Conservation (phyloP, 1,284 basidiomycete genomes). For the Coniophora puteana region DNA sequence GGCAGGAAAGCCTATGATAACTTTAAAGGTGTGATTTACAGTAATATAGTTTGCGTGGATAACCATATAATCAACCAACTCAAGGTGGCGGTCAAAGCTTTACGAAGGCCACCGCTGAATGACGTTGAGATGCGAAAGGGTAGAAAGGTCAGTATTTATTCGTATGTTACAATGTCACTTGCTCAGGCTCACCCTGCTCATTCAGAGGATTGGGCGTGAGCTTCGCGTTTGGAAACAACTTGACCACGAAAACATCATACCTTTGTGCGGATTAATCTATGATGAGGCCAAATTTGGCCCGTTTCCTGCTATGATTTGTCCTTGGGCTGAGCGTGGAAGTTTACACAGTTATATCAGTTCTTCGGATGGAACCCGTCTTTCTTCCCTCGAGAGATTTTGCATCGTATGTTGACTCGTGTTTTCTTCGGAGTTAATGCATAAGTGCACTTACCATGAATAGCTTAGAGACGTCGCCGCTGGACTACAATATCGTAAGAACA, state of each 20-base stretch:
- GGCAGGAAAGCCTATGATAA: no score
- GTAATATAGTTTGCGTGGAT: no score
- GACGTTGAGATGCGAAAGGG: no score
- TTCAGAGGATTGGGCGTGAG: conserved; percentile 24
- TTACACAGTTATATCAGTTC: conserved; percentile 17
- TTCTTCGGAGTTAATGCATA: neutral
- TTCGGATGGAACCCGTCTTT: conserved; percentile 13
- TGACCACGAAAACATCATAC: conserved; percentile 19
- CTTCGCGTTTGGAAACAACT: conserved; percentile 20
- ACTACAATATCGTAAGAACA: conserved; percentile 23
- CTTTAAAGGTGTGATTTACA: no score
- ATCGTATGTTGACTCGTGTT: neutral
- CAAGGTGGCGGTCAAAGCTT: no score
- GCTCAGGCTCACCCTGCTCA: neutral
- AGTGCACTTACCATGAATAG: conserved; percentile 9
- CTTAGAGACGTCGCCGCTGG: conserved; percentile 23
- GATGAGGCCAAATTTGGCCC: conserved; percentile 21
- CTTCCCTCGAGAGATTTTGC: neutral
- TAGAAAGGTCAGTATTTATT: no score
- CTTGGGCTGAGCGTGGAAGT: conserved; percentile 22
- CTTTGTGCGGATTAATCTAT: conserved; percentile 20
- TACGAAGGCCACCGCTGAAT: no score
- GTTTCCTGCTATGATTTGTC: conserved; percentile 24
- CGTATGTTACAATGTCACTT: no score
- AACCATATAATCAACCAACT: no score